phyloP scores from a whole-genome alignment of 2,329 filamentous ascomycete genomes.

The Apiospora marii region DNA sequence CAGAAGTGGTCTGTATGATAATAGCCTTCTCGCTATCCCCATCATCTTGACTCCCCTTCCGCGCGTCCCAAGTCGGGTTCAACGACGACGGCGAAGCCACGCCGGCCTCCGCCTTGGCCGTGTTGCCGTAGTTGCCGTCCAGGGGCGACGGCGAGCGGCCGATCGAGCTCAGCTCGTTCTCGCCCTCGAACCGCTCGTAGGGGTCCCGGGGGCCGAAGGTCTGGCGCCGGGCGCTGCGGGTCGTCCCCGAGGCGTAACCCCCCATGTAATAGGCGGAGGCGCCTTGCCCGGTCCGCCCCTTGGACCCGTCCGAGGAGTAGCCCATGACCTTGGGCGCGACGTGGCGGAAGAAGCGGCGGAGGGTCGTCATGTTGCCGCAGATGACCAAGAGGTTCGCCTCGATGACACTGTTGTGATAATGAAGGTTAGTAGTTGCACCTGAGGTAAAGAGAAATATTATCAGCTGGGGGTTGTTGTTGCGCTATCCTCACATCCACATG shows the following conservation, averaged over 20 bases:
- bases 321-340: conserved; percentile 6
- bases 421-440: too few relatives aligned
- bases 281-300: background rate
- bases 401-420: too few relatives aligned
- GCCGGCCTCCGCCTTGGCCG: background rate
- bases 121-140: background rate
- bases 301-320: background rate
- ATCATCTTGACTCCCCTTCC: background rate
- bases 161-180: background rate
- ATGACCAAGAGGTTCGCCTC: conserved; percentile 16
- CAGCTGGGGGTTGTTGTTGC: too few relatives aligned
- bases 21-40: background rate
- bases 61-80: background rate
- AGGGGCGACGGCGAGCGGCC: background rate
- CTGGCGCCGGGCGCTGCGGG: background rate
- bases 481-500: conserved; percentile 17
- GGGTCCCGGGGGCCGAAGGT: background rate
- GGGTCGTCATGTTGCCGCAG: conserved; percentile 10
- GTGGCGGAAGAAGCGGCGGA: conserved; percentile 19
- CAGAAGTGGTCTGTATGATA: background rate
- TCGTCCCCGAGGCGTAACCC: background rate
- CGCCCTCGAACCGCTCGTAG: background rate
- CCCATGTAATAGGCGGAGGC: background rate
- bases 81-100: background rate
- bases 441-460: too few relatives aligned